These are phyloP conservation scores for Neurospora africana DNA, from an alignment of 495 filamentous ascomycete species.

Conservation along the genomic window DNA sequence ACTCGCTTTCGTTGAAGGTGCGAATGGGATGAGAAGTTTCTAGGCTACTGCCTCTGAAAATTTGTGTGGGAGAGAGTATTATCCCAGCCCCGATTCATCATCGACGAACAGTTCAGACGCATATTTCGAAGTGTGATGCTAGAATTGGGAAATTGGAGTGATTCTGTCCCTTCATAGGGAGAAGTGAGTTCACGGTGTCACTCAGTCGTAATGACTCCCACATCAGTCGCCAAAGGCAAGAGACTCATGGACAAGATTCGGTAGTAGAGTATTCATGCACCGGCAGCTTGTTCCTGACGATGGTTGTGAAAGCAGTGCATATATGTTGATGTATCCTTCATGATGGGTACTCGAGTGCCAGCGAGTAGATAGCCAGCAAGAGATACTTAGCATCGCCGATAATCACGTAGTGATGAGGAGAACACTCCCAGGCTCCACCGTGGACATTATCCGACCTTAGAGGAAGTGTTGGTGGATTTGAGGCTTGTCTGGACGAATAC, in stretches of 20 bases:
- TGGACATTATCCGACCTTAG: not conserved
- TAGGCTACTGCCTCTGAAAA: not conserved
- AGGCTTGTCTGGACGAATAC: not conserved
- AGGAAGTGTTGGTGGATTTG: not conserved
- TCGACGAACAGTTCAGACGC: not conserved
- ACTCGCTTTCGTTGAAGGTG: not conserved
- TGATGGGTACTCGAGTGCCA: not conserved
- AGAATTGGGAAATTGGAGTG: not conserved
- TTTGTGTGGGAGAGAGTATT: not conserved
- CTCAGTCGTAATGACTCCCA: not conserved
- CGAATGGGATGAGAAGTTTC: not conserved
- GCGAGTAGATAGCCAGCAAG: not conserved
- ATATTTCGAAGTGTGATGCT: not conserved
- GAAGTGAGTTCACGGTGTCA: not conserved
- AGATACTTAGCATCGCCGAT: too few relatives aligned
- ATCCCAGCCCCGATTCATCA: not conserved
- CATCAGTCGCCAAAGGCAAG: not conserved
- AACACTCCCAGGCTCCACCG: not conserved
- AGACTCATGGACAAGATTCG: not conserved
- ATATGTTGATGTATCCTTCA: too few relatives aligned
- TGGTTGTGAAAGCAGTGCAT: not conserved
- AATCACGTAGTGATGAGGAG: not conserved
- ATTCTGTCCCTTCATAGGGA: too few relatives aligned
- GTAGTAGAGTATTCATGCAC: not conserved
- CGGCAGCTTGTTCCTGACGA: not conserved